Evolutionary conservation across 2,329 filamentous ascomycete species (phyloP), one percentile per base, ranked within the genome.

Genomic region (Scopulariopsis brevicaulis): DNA sequence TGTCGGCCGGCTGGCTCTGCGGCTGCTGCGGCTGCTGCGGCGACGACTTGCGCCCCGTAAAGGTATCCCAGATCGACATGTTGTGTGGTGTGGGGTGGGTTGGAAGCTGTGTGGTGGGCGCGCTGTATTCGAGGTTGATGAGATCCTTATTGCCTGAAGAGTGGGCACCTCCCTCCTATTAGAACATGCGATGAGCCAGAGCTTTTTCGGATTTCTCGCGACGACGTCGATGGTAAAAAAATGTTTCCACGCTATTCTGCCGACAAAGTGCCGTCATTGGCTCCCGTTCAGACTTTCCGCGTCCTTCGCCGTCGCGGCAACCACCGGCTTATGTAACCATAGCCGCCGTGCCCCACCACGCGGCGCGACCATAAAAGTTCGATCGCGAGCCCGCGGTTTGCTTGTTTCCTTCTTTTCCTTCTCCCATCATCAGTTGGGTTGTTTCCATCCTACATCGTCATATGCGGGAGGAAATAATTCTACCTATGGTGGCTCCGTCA

Each of bases 41-140:
- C n/a, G 51, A 53, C 12, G 56, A 58, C 43, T 80, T 82, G 70
- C 78, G 78, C 65, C 80, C 78, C n/a, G 81, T 83, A 65, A 85
- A 74, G 63, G 81, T 76, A 67, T 81, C 80, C 81, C 81, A 85
- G 67, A 84, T 72, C 54, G 79, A 79, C 58, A 80, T 34, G 18
- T 53, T 53, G 18, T 50, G 46, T n/a, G n/a, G 20, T 37, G 50
- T 59, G 61, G 58, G 52, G 54, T 55, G 32, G 32, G 46, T 20
- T 46, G 48, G 20, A 24, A 34, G 14, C 18, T 53, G 43, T 43
- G 35, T 43, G 54, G 58, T 48, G 46, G 60, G 35, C 57, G 54
- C 32, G 56, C 25, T 51, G 20, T 24, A 14, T 50, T n/a, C 46
- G 22, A 50, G 12, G 37, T 24, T 50, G 46, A 50, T 6, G 12